Evolutionary conservation across 2,329 filamentous ascomycete genomes (phyloP).

Genomic region (Epichloe hybrida): DNA sequence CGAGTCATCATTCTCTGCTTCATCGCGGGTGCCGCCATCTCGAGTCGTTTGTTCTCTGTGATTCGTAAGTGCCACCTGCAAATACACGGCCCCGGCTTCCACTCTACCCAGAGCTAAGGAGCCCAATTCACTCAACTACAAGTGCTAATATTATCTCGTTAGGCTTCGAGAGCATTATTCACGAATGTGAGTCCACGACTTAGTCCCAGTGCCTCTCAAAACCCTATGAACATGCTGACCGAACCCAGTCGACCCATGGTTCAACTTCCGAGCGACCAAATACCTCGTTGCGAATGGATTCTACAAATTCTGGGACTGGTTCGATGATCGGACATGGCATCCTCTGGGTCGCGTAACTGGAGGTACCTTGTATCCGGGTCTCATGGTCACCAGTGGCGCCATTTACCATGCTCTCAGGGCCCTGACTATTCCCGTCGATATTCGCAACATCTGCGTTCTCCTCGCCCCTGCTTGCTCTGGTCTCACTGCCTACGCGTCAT

Average conservation of each 20-base stretch:
- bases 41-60: constrained; percentile 93
- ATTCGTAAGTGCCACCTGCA: constrained; percentile 56
- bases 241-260: constrained; percentile 87
- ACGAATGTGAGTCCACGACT: constrained; percentile 67
- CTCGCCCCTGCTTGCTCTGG: constrained; percentile 91
- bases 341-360: constrained; percentile 95
- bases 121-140: not conserved
- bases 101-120: not conserved
- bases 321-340: constrained; percentile 99
- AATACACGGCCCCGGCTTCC: not conserved
- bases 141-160: constrained; percentile 18
- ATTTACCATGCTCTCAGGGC: constrained; percentile 91
- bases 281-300: constrained; percentile 95
- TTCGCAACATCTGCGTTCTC: constrained; percentile 95
- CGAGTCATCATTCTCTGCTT: constrained; percentile 80
- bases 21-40: constrained; percentile 82
- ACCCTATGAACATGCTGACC: constrained; percentile 12
- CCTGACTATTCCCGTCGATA: constrained; percentile 86
- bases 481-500: constrained; percentile 81
- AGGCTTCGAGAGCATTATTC: constrained; percentile 98
- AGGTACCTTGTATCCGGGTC: constrained; percentile 93
- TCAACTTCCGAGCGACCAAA: constrained; percentile 98
- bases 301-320: constrained; percentile 99
- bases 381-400: constrained; percentile 96
- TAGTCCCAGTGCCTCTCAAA: not conserved